Conservation (phyloP, 2,329 filamentous ascomycete species). For the Aspergillus sp. region DNA sequence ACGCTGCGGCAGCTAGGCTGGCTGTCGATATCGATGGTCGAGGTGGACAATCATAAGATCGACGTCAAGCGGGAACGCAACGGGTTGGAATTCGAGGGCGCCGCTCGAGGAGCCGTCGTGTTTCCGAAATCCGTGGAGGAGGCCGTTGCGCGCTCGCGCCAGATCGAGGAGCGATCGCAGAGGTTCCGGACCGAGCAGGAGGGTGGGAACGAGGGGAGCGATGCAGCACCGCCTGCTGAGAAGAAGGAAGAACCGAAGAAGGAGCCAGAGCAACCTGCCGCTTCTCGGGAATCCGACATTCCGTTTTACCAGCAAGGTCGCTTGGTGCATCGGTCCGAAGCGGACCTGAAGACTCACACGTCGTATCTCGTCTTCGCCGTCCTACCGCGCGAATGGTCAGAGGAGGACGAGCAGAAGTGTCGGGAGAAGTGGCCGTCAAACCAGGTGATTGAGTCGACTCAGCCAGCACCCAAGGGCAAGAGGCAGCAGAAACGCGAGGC, state of each 20-base stretch:
- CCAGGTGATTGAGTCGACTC: conserved; percentile 40
- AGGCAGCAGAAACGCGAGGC: conserved; percentile 39
- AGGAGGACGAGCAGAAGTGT: conserved; percentile 73
- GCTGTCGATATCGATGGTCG: conserved; percentile 92
- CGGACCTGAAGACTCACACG: conserved; percentile 91
- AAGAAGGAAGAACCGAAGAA: conserved; percentile 25
- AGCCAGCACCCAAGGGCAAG: conserved; percentile 35
- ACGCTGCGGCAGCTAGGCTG: conserved; percentile 78
- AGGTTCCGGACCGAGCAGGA: conserved; percentile 55
- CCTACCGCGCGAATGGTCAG: conserved; percentile 81
- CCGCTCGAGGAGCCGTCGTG: conserved; percentile 63
- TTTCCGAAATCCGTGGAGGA: conserved; percentile 71
- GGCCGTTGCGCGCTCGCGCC: conserved; percentile 69
- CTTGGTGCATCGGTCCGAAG: conserved; percentile 76
- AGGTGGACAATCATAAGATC: conserved; percentile 75
- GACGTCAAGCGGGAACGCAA: conserved; percentile 80
- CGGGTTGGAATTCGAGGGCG: conserved; percentile 67
- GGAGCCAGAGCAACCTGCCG: conserved; percentile 16
- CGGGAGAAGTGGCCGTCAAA: conserved; percentile 65
- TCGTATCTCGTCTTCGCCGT: conserved; percentile 95
- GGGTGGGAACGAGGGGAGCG: conserved; percentile 17
- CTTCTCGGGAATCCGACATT: conserved; percentile 13
- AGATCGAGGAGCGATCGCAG: conserved; percentile 69
- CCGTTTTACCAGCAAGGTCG: conserved; percentile 73
- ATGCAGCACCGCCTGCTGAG: conserved; percentile 15